phyloP scores from a whole-genome alignment of 768 basidiomycete genomes.

The Psilocybe tampanensis region DNA sequence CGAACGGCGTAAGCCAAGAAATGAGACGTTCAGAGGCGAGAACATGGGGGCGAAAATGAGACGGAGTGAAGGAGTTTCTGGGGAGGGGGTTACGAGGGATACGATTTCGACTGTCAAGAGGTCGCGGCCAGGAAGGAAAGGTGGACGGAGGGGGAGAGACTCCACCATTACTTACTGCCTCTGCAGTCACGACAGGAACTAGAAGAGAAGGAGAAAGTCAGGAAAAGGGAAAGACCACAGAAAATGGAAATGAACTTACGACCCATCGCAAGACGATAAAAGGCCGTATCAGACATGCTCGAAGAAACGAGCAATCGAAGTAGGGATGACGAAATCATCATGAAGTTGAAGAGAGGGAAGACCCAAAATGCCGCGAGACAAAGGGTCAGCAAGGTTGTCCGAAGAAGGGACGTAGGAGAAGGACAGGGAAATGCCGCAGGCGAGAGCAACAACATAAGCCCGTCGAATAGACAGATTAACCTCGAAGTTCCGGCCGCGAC shows the following conservation, averaged over 20 bases:
- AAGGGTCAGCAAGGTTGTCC: slow-evolving; percentile 10
- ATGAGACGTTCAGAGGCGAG: slow-evolving; percentile 4
- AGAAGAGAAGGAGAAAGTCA: background rate
- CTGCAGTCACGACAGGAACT: background rate
- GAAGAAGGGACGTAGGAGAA: slow-evolving; percentile 10
- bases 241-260: background rate
- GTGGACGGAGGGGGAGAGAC: background rate
- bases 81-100: slow-evolving; percentile 3
- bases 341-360: background rate
- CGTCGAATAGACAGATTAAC: slow-evolving; percentile 16
- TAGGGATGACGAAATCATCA: background rate
- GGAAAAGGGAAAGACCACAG: too few species aligned
- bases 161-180: background rate
- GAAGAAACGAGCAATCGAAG: background rate
- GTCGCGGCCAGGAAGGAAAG: background rate
- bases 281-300: slow-evolving; percentile 5
- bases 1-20: slow-evolving; percentile 8
- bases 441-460: background rate
- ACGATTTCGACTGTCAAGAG: background rate
- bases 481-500: slow-evolving; percentile 15
- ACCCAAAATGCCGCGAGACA: slow-evolving; percentile 10
- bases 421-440: background rate
- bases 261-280: background rate
- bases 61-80: background rate
- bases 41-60: slow-evolving; percentile 9